Evolutionary conservation across 2,329 filamentous ascomycete species (phyloP).

Genomic region (Neoarthrinium moseri): DNA sequence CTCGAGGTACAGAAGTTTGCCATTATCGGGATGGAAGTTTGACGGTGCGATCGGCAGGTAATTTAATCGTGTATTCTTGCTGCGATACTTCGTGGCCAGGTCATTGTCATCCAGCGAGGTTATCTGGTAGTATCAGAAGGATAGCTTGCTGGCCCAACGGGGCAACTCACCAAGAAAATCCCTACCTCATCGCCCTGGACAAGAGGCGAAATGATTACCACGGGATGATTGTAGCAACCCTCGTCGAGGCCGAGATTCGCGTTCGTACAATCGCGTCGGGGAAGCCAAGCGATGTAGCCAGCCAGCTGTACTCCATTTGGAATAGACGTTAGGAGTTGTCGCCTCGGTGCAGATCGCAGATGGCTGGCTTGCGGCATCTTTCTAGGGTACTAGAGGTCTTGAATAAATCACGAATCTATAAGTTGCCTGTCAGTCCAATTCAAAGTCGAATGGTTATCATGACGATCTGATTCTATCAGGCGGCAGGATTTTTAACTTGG

Average conservation of each 20-base stretch:
- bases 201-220: slow-evolving; percentile 20
- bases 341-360: no score
- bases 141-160: no score
- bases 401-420: no score
- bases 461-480: no score
- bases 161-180: slow-evolving; percentile 17
- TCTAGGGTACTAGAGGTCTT: no score
- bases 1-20: slow-evolving; percentile 16
- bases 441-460: no score
- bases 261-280: slow-evolving; percentile 8
- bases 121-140: no score
- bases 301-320: slow-evolving; percentile 11
- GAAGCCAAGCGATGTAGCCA: slow-evolving; percentile 20
- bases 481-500: no score
- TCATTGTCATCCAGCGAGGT: slow-evolving; percentile 17
- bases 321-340: no score
- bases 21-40: slow-evolving; percentile 20
- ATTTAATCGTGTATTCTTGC: slow-evolving; percentile 9
- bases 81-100: slow-evolving; percentile 12
- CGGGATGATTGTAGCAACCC: slow-evolving; percentile 20
- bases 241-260: slow-evolving; percentile 10
- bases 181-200: slow-evolving; percentile 16
- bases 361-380: no score
- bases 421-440: no score
- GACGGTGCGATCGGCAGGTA: slow-evolving; percentile 20